Conservation (phyloP, 257 asterid genomes). For the Craterostigma plantagineum region DNA sequence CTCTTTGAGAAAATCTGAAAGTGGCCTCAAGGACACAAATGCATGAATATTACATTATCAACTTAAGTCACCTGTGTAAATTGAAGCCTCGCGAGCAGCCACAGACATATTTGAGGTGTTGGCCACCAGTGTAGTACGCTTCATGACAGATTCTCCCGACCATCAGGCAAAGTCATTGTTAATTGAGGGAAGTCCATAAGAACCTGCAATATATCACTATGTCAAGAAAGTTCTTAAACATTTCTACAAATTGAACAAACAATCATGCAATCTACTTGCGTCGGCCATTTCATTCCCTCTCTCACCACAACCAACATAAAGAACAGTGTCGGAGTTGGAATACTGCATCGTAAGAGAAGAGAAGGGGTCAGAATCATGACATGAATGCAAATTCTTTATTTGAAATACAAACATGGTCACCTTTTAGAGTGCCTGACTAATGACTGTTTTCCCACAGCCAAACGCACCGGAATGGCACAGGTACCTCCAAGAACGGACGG, state of each 20-base stretch:
- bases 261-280: slow-evolving; percentile 27
- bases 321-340: slow-evolving; percentile 93
- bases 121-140: too few species aligned
- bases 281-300: slow-evolving; percentile 99
- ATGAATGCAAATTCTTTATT: slow-evolving; percentile 1
- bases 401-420: slow-evolving; percentile 18
- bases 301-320: slow-evolving; percentile 98
- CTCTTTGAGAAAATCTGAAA: too few species aligned
- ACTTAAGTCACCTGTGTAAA: too few species aligned
- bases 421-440: slow-evolving; percentile 98
- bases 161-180: too few species aligned
- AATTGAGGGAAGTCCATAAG: too few species aligned
- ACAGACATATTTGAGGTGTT: too few species aligned
- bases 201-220: too few species aligned
- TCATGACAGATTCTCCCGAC: too few species aligned
- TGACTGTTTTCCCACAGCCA: slow-evolving; percentile 97
- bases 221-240: slow-evolving; percentile 6
- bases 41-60: too few species aligned
- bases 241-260: slow-evolving; percentile 10
- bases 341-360: slow-evolving; percentile 41
- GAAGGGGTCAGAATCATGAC: slow-evolving; percentile 9
- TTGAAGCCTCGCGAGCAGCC: too few species aligned
- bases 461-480: slow-evolving; percentile 99
- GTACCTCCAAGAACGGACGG: slow-evolving; percentile 99
- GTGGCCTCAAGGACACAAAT: too few species aligned